Conservation (phyloP, 768 basidiomycete genomes). For the Pulveroboletus ravenelii region DNA sequence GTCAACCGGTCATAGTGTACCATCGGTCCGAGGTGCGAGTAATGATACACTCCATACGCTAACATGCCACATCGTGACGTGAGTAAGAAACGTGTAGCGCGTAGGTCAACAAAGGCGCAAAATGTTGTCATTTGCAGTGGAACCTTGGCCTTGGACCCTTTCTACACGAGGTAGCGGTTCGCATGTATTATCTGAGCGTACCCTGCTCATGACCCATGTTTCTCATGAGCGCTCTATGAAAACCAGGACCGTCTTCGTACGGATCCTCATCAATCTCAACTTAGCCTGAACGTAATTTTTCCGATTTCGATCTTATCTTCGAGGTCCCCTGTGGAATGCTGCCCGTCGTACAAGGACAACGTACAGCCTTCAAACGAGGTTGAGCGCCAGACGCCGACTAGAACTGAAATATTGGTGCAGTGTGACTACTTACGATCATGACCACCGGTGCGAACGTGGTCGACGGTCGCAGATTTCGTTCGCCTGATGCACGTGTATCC, state of each 20-base stretch:
- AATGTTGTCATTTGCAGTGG: neutral
- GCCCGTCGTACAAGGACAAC: constrained; percentile 17
- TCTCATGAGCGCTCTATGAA: neutral
- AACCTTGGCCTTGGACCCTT: no score
- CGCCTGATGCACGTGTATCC: constrained; percentile 25
- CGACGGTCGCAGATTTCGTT: constrained; percentile 15
- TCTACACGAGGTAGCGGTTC: neutral
- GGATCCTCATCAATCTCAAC: neutral
- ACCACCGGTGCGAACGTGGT: constrained; percentile 20
- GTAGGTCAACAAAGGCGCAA: neutral
- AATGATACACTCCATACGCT: neutral
- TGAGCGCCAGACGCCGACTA: neutral
- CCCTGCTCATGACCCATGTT: neutral
- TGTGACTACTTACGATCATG: constrained; percentile 7
- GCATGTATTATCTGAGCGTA: no score
- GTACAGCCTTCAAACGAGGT: constrained; percentile 15
- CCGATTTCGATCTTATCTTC: constrained; percentile 20
- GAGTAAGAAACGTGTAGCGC: neutral
- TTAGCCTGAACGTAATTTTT: constrained; percentile 19
- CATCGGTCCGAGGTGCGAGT: neutral
- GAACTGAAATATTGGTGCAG: no score
- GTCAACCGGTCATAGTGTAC: neutral
- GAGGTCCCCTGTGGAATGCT: constrained; percentile 1
- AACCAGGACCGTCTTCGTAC: neutral
- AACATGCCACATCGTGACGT: neutral